Evolutionary conservation across 306 rosid species (phyloP).

Genomic region (Senna siamea): DNA sequence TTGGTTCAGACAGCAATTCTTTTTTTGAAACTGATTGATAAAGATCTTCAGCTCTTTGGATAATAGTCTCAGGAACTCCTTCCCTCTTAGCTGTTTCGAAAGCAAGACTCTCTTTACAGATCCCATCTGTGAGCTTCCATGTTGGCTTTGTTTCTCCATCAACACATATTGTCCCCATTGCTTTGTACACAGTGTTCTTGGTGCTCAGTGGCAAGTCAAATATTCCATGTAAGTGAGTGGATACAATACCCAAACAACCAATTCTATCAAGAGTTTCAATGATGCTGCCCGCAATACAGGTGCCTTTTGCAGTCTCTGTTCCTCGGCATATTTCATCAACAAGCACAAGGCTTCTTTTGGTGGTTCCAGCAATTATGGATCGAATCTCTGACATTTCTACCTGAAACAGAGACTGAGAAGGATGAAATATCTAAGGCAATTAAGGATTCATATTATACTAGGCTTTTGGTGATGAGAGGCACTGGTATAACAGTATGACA

Average conservation of each 20-base stretch:
- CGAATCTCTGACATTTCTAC: conserved; percentile 97
- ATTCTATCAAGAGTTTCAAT: conserved; percentile 75
- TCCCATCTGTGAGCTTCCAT: conserved; percentile 80
- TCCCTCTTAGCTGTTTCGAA: conserved; percentile 93
- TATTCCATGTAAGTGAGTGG: conserved; percentile 95
- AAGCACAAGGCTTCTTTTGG: conserved; percentile 86
- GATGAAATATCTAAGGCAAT: conserved; percentile 26
- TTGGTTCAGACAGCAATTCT: conserved; percentile 43
- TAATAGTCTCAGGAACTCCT: conserved; percentile 73
- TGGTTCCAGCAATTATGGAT: conserved; percentile 70
- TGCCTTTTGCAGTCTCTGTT: conserved; percentile 96
- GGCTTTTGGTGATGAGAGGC: background rate
- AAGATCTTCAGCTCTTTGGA: conserved; percentile 78
- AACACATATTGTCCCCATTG: conserved; percentile 73
- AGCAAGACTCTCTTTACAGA: conserved; percentile 94
- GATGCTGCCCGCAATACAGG: conserved; percentile 95
- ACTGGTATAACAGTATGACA: background rate
- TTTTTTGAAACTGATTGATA: conserved; percentile 62
- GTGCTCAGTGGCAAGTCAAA: conserved; percentile 71
- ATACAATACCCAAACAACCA: conserved; percentile 91
- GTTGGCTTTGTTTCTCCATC: conserved; percentile 83
- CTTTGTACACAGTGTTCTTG: conserved; percentile 68
- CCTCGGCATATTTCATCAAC: conserved; percentile 97
- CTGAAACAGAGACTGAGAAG: conserved; percentile 49
- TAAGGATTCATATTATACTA: background rate